Conservation (phyloP, 2,329 filamentous ascomycete genomes). For the Alternaria sp. region DNA sequence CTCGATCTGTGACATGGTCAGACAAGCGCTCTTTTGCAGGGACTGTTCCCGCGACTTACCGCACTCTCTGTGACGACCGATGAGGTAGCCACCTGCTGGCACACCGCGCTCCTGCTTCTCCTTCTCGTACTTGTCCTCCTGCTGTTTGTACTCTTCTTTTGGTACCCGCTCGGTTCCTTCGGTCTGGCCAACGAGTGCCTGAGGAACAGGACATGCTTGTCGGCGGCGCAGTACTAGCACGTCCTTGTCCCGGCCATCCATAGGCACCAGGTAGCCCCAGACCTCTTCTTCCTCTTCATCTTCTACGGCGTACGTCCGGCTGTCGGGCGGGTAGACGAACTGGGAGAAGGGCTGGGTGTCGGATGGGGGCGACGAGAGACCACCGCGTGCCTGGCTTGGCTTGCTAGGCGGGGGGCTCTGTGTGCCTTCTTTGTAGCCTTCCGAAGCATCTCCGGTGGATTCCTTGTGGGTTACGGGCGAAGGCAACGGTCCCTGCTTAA, state of each 20-base stretch:
- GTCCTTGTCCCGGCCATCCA: conserved; percentile 73
- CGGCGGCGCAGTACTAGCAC: conserved; percentile 77
- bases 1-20: conserved; percentile 64
- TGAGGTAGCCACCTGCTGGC: conserved; percentile 82
- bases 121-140: conserved; percentile 68
- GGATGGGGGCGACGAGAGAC: conserved; percentile 65
- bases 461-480: conserved; percentile 78
- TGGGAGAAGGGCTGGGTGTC: conserved; percentile 85
- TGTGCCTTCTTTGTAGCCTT: conserved; percentile 70
- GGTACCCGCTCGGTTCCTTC: conserved; percentile 54
- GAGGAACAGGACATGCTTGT: conserved; percentile 68
- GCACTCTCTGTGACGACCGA: conserved; percentile 93
- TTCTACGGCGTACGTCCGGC: conserved; percentile 79
- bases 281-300: conserved; percentile 86
- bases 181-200: conserved; percentile 45
- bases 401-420: conserved; percentile 65
- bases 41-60: conserved; percentile 62
- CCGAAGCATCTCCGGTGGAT: conserved; percentile 62
- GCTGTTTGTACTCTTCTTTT: conserved; percentile 62
- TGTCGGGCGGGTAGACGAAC: conserved; percentile 73
- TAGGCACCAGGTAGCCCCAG: conserved; percentile 92
- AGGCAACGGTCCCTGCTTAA: conserved; percentile 67
- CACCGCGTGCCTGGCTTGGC: conserved; percentile 50
- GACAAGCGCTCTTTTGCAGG: conserved; percentile 5
- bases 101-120: conserved; percentile 59